Percentiles rank a stretch among this genome's conserved stretches.
Conservation (phyloP, 495 filamentous ascomycete genomes). For the Ramalina intermedia region DNA sequence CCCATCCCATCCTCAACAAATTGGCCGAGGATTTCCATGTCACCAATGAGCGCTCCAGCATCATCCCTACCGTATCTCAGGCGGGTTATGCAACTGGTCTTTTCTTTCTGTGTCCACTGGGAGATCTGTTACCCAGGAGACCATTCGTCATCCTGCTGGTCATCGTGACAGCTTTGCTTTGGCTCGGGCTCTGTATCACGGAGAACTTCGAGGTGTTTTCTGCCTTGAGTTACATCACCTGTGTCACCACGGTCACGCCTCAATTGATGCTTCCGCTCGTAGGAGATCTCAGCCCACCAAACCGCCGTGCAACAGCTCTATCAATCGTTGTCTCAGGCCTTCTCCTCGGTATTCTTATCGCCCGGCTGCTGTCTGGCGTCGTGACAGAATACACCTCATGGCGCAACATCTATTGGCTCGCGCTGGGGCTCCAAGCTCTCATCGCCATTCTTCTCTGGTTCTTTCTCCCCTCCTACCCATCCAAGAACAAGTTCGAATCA, state of each 20-base stretch:
- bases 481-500: constrained; percentile 33
- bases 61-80: constrained; percentile 66
- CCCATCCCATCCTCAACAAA: constrained; percentile 51
- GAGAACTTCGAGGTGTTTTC: constrained; percentile 47
- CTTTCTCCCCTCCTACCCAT: constrained; percentile 71
- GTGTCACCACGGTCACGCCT: constrained; percentile 68
- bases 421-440: constrained; percentile 56
- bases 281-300: constrained; percentile 60
- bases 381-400: constrained; percentile 56
- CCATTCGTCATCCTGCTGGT: constrained; percentile 55
- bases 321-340: constrained; percentile 69
- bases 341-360: constrained; percentile 60
- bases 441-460: constrained; percentile 52
- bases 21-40: constrained; percentile 48
- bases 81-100: constrained; percentile 67
- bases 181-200: constrained; percentile 59
- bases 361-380: constrained; percentile 61
- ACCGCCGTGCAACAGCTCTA: constrained; percentile 49
- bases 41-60: constrained; percentile 37
- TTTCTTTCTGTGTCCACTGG: constrained; percentile 63
- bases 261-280: constrained; percentile 57
- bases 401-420: constrained; percentile 71
- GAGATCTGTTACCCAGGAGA: constrained; percentile 56
- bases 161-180: constrained; percentile 48
- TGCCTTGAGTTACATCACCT: constrained; percentile 52